Base-by-base conservation (phyloP, 305 asterid genomes). In the Ajuga reptans region DNA sequence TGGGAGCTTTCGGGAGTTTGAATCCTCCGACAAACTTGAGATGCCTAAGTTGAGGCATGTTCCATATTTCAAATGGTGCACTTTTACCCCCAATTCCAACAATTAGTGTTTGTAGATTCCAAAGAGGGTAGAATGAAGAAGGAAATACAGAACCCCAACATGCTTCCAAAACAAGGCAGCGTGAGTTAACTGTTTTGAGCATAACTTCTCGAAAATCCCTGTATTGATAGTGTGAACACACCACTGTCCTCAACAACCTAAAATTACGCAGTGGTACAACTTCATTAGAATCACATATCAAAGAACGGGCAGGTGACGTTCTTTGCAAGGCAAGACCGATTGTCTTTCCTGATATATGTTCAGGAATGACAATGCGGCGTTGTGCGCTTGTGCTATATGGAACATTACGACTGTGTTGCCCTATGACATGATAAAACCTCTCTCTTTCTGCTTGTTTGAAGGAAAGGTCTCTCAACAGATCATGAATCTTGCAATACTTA, bases 391-490 rank as follows among this genome's bases (percentile, higher is more conserved):
- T 64, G 27, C 37, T 36, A 15, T 21, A 15, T 16, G 17, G 15
- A 24, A 5, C 4, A 1, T 67, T 16, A 3, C 6, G 24, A 27
- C 8, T 31, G 7, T 9, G 34, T 15, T 47, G 36, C 14, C n/a
- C 5, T 31, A 34, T 49, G 50, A 65, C 71, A 31, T 2, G 4
- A 15, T 31, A 17, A 50, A 65, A 65, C 49, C 57, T 65, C 34
- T 65, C 49, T 9, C 49, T 65, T 11, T 65, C 18, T 14, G 17
- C 59, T 65, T 47, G 59, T 16, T 34, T 76, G 43, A 65, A 16
- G 41, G 73, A 75, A 2, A 75, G 5, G n/a, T 75, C 72, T 51
- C 75, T 12, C 9, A 75, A 9, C 0, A 75, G 63, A 50, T 69
- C 79, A 69, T 75, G 79, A 12, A 75, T 55, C 10, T 17, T 57